Percentiles rank a stretch among this genome's conserved stretches.
Evolutionary conservation across 805 yeast genomes (phyloP).

Genomic region (Yamadazyma olivae): DNA sequence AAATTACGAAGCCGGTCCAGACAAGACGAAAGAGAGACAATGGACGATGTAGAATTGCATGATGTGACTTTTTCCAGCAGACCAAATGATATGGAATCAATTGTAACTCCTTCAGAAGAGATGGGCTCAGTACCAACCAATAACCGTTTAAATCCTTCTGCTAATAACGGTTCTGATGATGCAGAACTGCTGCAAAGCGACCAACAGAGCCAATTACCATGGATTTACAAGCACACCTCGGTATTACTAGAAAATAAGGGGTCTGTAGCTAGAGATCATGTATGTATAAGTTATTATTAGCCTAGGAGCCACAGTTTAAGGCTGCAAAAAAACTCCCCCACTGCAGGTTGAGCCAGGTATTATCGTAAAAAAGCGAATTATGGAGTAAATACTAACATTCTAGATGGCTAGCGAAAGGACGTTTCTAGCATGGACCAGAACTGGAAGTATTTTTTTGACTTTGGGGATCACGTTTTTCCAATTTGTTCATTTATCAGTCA

Average conservation of each 20-base stretch:
- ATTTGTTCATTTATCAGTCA: slow-evolving; percentile 17
- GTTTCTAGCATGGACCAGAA: slow-evolving; percentile 27
- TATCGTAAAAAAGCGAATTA: no score
- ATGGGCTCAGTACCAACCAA: background rate
- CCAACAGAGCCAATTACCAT: background rate
- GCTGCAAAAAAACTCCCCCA: no score
- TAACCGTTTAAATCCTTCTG: background rate
- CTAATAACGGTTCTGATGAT: background rate
- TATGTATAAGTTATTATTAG: slow-evolving; percentile 15
- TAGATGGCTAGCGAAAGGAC: slow-evolving; percentile 35
- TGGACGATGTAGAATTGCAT: slow-evolving; percentile 1
- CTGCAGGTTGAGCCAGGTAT: no score
- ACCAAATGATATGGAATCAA: slow-evolving; percentile 9
- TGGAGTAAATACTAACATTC: slow-evolving; percentile 17
- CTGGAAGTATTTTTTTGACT: slow-evolving; percentile 20
- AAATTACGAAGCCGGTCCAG: no score
- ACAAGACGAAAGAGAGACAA: no score
- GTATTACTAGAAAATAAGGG: slow-evolving; percentile 24
- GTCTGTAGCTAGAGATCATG: slow-evolving; percentile 39
- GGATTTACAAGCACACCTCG: slow-evolving; percentile 1
- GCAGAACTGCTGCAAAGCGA: background rate
- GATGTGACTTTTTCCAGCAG: background rate
- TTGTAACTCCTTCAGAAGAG: background rate
- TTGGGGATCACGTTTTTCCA: slow-evolving; percentile 22
- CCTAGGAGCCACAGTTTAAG: background rate